A percentile compares a stretch with the other conserved stretches of the same genome.
Evolutionary conservation across 2,329 filamentous ascomycete genomes (phyloP).

Genomic region (Ceratocystis lukuohia): DNA sequence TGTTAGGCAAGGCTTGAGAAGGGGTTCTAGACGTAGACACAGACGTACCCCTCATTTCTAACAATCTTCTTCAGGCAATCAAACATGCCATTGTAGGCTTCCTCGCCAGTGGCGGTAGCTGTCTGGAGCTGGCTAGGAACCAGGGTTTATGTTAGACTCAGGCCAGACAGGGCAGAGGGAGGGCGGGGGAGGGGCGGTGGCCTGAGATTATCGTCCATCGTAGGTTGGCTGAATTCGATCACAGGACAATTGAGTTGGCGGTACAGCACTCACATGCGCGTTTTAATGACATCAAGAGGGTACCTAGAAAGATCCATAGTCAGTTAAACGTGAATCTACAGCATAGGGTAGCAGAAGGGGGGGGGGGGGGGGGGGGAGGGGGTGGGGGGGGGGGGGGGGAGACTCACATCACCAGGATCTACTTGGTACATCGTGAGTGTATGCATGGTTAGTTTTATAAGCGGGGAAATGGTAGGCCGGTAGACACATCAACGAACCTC

Average conservation of each 20-base stretch:
- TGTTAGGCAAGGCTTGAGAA: neutral
- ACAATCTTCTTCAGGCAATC: constrained; percentile 98
- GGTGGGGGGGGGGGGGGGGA: constrained; percentile 9
- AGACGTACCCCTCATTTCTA: constrained; percentile 75
- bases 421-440: constrained; percentile 20
- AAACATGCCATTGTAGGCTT: constrained; percentile 90
- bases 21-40: neutral
- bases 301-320: constrained; percentile 49
- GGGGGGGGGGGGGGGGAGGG: constrained; percentile 11
- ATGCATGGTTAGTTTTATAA: constrained; percentile 12
- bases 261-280: constrained; percentile 61
- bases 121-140: constrained; percentile 70
- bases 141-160: constrained; percentile 16
- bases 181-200: no score
- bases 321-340: neutral
- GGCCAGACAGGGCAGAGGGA: constrained; percentile 7
- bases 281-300: constrained; percentile 96
- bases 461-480: neutral
- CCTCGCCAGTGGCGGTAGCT: constrained; percentile 56
- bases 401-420: constrained; percentile 78
- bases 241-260: neutral
- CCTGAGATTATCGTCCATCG: neutral
- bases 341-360: neutral
- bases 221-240: neutral
- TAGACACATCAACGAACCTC: constrained; percentile 51